Conservation (phyloP, 2,329 filamentous ascomycete genomes). For the Neofusicoccum ribis region DNA sequence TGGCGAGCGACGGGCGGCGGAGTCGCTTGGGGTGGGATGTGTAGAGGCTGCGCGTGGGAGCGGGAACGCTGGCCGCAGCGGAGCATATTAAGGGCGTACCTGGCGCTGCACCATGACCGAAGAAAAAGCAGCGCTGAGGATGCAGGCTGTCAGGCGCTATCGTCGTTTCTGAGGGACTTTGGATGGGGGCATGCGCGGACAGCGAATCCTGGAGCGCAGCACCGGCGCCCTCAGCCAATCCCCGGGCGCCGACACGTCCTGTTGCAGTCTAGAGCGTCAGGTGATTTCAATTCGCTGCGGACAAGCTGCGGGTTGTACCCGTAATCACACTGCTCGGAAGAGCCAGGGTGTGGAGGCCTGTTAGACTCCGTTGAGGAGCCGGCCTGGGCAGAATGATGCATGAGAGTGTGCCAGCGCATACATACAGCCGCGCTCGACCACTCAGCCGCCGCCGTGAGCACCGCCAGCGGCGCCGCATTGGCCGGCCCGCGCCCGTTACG, state of each 20-base stretch:
- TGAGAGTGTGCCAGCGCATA: slow-evolving; percentile 7
- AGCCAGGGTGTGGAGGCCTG: neutral
- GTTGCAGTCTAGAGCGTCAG: slow-evolving; percentile 8
- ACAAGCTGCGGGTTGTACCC: neutral
- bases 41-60: neutral
- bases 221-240: too few species aligned
- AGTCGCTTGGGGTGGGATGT: neutral
- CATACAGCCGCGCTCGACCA: neutral
- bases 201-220: slow-evolving; percentile 8
- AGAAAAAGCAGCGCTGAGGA: slow-evolving; percentile 18
- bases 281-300: slow-evolving; percentile 10
- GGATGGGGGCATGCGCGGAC: slow-evolving; percentile 18
- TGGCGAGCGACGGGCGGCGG: neutral
- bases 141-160: slow-evolving; percentile 24
- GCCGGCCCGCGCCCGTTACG: neutral
- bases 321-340: neutral
- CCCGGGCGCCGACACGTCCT: too few species aligned
- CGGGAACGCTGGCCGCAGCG: neutral
- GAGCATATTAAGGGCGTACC: slow-evolving; percentile 15
- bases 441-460: neutral
- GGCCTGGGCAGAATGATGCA: neutral
- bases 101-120: slow-evolving; percentile 7
- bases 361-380: neutral
- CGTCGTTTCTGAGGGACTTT: slow-evolving; percentile 18
- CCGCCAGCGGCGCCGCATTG: slow-evolving; percentile 5